A percentile compares a stretch with the other conserved stretches of the same genome.
phyloP scores from a whole-genome alignment of 345 rosid species.

The Camelina neglecta region DNA sequence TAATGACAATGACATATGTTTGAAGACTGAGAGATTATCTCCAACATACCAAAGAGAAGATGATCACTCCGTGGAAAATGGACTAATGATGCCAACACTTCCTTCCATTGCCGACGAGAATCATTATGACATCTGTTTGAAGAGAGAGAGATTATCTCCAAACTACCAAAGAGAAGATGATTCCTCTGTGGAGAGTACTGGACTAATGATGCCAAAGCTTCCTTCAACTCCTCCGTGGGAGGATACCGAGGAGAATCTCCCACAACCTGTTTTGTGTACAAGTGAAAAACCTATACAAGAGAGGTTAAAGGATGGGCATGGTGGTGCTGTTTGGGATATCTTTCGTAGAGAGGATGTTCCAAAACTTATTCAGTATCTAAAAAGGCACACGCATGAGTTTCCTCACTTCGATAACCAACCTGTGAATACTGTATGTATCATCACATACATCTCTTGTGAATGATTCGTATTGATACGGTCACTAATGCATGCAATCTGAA shows the following conservation, averaged over 20 bases:
- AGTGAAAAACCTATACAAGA: not conserved
- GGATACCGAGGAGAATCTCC: too few relatives aligned
- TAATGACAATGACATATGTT: not conserved
- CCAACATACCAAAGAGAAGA: too few relatives aligned
- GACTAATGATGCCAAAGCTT: too few relatives aligned
- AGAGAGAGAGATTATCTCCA: too few relatives aligned
- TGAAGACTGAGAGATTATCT: slow-evolving; percentile 11
- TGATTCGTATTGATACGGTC: slow-evolving; percentile 4
- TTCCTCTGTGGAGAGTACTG: too few relatives aligned
- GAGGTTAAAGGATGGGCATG: slow-evolving; percentile 25
- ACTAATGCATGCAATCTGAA: not conserved
- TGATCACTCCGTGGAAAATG: too few relatives aligned
- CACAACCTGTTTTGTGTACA: not conserved
- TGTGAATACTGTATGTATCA: slow-evolving; percentile 25
- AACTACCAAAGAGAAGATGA: too few relatives aligned
- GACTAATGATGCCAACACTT: too few relatives aligned
- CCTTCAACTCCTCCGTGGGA: too few relatives aligned
- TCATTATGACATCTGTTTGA: too few relatives aligned
- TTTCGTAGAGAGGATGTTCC: slow-evolving; percentile 78
- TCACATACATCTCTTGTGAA: slow-evolving; percentile 19
- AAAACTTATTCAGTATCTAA: slow-evolving; percentile 66
- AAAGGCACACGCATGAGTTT: slow-evolving; percentile 72
- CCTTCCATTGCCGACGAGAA: too few relatives aligned
- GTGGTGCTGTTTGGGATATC: slow-evolving; percentile 84
- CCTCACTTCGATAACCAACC: slow-evolving; percentile 51